These are phyloP conservation scores for Suhomyces bolitotheri DNA, from an alignment of 1,139 yeast species.

Conservation along the genomic window DNA sequence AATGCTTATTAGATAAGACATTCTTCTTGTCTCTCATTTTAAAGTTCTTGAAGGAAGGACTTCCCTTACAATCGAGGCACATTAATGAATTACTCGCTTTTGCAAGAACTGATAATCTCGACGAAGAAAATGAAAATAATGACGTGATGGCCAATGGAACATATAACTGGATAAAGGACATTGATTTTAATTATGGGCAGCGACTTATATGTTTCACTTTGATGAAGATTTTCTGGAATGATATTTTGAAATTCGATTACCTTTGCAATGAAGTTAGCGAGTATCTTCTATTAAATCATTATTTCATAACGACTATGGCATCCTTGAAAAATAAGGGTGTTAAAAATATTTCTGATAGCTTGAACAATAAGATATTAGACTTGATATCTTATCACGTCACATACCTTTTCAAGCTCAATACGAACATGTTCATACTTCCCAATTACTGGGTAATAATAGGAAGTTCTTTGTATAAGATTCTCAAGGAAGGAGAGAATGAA, in stretches of 20 bases:
- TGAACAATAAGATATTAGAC: slow-evolving; percentile 26
- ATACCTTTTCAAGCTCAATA: slow-evolving; percentile 55
- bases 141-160: slow-evolving; percentile 1
- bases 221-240: slow-evolving; percentile 71
- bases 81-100: slow-evolving; percentile 20
- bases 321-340: slow-evolving; percentile 1
- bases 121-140: slow-evolving; percentile 10
- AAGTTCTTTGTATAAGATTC: slow-evolving; percentile 37
- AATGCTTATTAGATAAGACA: slow-evolving; percentile 62
- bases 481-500: slow-evolving; percentile 30
- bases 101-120: slow-evolving; percentile 11
- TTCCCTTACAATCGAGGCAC: slow-evolving; percentile 42
- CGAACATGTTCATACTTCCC: slow-evolving; percentile 79
- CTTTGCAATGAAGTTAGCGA: slow-evolving; percentile 64
- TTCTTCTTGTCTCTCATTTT: slow-evolving; percentile 65
- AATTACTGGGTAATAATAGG: slow-evolving; percentile 67
- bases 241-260: slow-evolving; percentile 53
- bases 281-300: slow-evolving; percentile 45
- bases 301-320: slow-evolving; percentile 32
- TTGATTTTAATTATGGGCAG: slow-evolving; percentile 39
- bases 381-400: slow-evolving; percentile 38
- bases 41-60: slow-evolving; percentile 52
- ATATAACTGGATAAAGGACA: slow-evolving; percentile 12
- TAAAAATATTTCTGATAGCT: slow-evolving; percentile 9
- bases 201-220: slow-evolving; percentile 51